Evolutionary conservation across 176 grass and related monocot species (phyloP), one percentile per base, ranked within the genome.

Genomic region (Triticum urartu): DNA sequence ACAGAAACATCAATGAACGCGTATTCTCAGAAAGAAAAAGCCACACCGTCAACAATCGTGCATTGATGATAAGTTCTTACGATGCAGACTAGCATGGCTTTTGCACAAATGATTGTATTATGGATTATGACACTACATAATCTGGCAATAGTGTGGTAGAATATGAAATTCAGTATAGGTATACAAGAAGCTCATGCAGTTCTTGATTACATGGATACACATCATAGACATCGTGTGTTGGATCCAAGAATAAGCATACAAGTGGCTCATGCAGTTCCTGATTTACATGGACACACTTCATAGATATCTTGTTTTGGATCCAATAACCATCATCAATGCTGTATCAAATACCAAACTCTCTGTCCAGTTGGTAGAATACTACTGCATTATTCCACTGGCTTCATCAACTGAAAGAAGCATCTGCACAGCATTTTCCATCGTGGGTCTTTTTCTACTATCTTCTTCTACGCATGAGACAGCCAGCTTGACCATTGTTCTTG

Each of bases 321-420:
- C 35, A 61, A 18, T 30, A 40, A 11, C 11, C 63, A 25, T 21
- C 38, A 24, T 66, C 33, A 7, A 35, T 21, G 39, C 1, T 45
- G 38, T 47, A 24, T 35, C 17, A 68, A 42, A 7, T 6, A 3
- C 34, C 80, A 11, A 73, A 26, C 9, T 48, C 39, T 9, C 8
- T 13, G 60, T 32, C 26, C 40, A 78, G 4, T 20, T 63, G 65
- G 45, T 9, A 47, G 64, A 79, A 10, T 62, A 79, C 13, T 83
- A 12, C 50, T 78, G 28, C 14, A 63, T 72, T 39, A n/a, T 85
- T 42, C 60, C 32, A 58, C 18, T 58, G 25, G 17, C 73, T 50
- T 89, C 60, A 82, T 90, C 83, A 74, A 88, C 62, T 17, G 89
- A 89, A 77, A 91, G 50, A 84, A 94, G 84, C 43, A 79, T 76